Conservation (phyloP, 1,284 basidiomycete genomes). For the Heliocybe sulcata region DNA sequence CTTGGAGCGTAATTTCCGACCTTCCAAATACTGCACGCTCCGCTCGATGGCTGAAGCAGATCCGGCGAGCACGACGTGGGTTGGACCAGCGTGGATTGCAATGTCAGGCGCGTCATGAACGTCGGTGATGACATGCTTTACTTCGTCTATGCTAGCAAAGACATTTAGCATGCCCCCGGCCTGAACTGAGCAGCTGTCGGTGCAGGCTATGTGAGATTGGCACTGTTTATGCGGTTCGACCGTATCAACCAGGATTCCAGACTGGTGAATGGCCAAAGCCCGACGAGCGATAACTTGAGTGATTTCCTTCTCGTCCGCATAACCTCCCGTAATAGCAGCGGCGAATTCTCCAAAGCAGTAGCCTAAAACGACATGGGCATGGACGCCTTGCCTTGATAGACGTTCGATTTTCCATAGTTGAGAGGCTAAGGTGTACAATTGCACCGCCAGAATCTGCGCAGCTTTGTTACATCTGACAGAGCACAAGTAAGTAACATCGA, state of each 20-base stretch:
- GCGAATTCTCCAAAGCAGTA: conserved; percentile 16
- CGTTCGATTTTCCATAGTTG: background rate
- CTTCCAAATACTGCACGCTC: too few relatives aligned
- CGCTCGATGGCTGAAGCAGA: too few relatives aligned
- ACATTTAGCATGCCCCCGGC: conserved; percentile 10
- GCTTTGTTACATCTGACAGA: background rate
- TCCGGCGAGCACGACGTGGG: too few relatives aligned
- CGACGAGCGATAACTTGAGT: conserved; percentile 8
- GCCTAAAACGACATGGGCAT: conserved; percentile 9
- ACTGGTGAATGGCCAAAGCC: conserved; percentile 5
- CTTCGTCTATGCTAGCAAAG: conserved; percentile 1
- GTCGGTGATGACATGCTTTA: background rate
- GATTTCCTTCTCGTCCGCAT: conserved; percentile 6
- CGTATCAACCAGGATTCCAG: background rate
- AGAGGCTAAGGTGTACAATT: background rate
- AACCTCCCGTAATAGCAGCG: conserved; percentile 8
- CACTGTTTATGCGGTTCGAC: too few relatives aligned
- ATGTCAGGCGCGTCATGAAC: background rate
- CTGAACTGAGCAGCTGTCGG: too few relatives aligned
- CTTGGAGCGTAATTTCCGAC: too few relatives aligned
- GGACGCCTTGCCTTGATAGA: conserved; percentile 1
- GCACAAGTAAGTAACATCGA: background rate
- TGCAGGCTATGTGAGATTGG: too few relatives aligned
- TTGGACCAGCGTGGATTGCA: conserved; percentile 7
- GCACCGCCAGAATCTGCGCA: background rate